Base-by-base conservation (phyloP, 441 rosid species). In the Daphne laureola region DNA sequence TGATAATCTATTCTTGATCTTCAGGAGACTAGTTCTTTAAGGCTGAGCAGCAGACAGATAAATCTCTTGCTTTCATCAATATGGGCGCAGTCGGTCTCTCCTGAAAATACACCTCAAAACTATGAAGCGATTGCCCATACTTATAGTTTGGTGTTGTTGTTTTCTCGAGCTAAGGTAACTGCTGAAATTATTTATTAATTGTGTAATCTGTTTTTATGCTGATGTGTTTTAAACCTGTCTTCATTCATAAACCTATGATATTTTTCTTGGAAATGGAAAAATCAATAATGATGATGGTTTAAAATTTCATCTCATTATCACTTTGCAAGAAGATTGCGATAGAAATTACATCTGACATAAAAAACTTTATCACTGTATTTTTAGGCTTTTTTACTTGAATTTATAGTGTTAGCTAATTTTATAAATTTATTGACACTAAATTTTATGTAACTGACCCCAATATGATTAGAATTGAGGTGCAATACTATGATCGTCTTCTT, bases 101-200 rank as follows among this genome's bases (percentile, higher is more conserved):
- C 87, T 53, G 72, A 61, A 66, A 86, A 83, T 69, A 63, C 65
- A 52, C 95, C 95, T 38, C 75, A 79, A 68, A 83, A 78, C 78
- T 86, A 71, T 72, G 87, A 86, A 72, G 88, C 89, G 57, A 81
- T 86, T 59, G 78, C 95, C 71, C 88, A 83, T 62, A 83, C 91
- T 14, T 81, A 71, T 67, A 71, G 89, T 75, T 74, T 86, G 46
- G 83, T 86, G 44, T 63, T 81, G 68, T 72, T 83, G 58, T 86
- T 83, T 66, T 75, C 95, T 53, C 79, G 78, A 67, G 74, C 72
- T 59, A 86, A 86, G 95, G 95, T 86, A 76, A 69, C 50, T 59
- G 17, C 46, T 55, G 36, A 9, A 50, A 51, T 43, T 21, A 51
- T 43, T 21, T 21, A 21, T 21, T 21, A 21, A 3, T 2, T 21